Evolutionary conservation across 2,329 filamentous ascomycete species (phyloP).

Genomic region (Akanthomyces muscarius): DNA sequence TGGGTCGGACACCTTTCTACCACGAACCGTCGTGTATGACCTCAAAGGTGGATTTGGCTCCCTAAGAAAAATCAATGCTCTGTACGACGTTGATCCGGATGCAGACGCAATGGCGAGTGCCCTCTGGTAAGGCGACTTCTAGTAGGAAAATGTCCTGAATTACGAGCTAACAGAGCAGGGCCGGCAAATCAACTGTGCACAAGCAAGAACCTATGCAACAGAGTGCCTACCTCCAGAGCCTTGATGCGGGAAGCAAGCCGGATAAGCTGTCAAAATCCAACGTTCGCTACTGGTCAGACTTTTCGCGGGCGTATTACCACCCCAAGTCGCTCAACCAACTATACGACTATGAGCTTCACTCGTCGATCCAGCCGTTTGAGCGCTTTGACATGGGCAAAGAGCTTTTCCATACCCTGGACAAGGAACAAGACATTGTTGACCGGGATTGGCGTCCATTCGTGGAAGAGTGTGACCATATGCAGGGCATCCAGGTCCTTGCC

Average conservation of each 20-base stretch:
- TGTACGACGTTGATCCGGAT: conserved; percentile 62
- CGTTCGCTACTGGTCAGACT: conserved; percentile 97
- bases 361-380: conserved; percentile 79
- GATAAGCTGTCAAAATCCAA: conserved; percentile 62
- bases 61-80: conserved; percentile 77
- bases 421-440: conserved; percentile 82
- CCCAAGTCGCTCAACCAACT: conserved; percentile 83
- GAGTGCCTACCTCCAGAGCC: conserved; percentile 72
- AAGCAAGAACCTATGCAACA: conserved; percentile 62
- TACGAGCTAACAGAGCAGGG: conserved; percentile 42
- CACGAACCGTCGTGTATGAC: conserved; percentile 89
- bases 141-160: neutral
- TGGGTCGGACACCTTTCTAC: conserved; percentile 87
- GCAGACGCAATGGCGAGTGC: conserved; percentile 26
- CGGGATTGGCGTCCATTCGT: conserved; percentile 84
- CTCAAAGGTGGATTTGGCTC: conserved; percentile 91
- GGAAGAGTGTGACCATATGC: conserved; percentile 90
- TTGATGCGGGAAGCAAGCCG: conserved; percentile 68
- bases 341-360: conserved; percentile 81
- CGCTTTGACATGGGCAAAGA: conserved; percentile 81
- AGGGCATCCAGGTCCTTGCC: conserved; percentile 76
- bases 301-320: conserved; percentile 87
- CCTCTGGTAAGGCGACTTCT: conserved; percentile 31
- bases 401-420: conserved; percentile 68
- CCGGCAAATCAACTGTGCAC: conserved; percentile 64